phyloP scores from a whole-genome alignment of 2,329 filamentous ascomycete species.

The Fusarium haematococcum region DNA sequence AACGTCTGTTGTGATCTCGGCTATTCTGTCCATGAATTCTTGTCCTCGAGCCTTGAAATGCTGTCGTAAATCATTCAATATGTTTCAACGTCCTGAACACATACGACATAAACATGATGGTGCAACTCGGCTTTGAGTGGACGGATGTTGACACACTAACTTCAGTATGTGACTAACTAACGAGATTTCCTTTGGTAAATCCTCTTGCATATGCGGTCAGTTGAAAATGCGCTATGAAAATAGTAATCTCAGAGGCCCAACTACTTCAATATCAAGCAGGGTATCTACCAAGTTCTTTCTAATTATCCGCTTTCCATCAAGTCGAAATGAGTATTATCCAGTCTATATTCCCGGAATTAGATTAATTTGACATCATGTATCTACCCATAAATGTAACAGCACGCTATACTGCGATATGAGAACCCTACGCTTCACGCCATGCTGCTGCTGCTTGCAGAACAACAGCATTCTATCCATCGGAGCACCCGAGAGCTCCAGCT shows the following conservation, averaged over 20 bases:
- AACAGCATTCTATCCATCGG: constrained; percentile 36
- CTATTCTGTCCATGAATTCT: not conserved
- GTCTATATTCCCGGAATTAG: not conserved
- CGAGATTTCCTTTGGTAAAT: not conserved
- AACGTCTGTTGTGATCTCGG: not conserved
- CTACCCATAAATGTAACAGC: constrained; percentile 17
- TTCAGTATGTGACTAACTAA: not conserved
- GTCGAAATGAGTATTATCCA: not conserved
- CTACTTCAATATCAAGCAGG: not conserved
- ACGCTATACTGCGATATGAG: constrained; percentile 34
- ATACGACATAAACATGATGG: not conserved
- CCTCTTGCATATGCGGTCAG: not conserved
- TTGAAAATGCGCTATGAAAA: not conserved
- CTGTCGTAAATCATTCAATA: not conserved
- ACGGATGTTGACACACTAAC: not conserved
- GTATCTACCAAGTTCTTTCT: not conserved
- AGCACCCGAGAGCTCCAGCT: constrained; percentile 32
- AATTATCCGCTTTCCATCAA: not conserved
- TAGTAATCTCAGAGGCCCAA: not conserved
- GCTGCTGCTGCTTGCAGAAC: constrained; percentile 26
- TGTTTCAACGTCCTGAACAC: not conserved
- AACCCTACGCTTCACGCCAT: constrained; percentile 10
- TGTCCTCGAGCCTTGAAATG: not conserved
- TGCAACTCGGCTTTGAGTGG: not conserved
- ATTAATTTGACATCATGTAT: not conserved